A percentile compares a stretch with the other conserved stretches of the same genome.
phyloP scores from a whole-genome alignment of 805 yeast species.

The Brettanomyces anomalus region DNA sequence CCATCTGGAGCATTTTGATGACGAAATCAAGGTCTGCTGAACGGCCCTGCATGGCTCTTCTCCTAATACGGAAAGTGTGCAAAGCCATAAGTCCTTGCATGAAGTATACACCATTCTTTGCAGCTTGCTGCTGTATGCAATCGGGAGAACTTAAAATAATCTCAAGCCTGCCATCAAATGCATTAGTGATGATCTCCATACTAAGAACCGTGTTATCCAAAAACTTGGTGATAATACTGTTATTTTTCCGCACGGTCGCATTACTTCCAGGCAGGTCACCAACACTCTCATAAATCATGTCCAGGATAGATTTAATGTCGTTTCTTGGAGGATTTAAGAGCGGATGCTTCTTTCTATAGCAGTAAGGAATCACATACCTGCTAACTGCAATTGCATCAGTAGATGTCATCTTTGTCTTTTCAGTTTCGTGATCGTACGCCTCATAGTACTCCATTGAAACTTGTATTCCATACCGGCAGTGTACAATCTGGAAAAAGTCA shows the following conservation, averaged over 20 bases:
- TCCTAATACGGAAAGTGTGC: slow-evolving; percentile 60
- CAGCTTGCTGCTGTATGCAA: slow-evolving; percentile 27
- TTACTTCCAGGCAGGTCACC: slow-evolving; percentile 52
- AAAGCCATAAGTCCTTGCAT: slow-evolving; percentile 60
- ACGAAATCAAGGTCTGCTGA: slow-evolving; percentile 75
- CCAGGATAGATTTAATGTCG: slow-evolving; percentile 67
- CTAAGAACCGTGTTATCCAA: slow-evolving; percentile 37
- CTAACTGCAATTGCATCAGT: slow-evolving; percentile 28
- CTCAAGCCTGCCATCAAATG: slow-evolving; percentile 41
- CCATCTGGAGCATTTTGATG: slow-evolving; percentile 53
- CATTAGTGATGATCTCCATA: slow-evolving; percentile 34
- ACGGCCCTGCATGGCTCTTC: slow-evolving; percentile 71
- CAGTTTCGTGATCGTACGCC: slow-evolving; percentile 59
- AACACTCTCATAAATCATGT: slow-evolving; percentile 57
- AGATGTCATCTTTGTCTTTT: slow-evolving; percentile 29
- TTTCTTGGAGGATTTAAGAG: slow-evolving; percentile 50
- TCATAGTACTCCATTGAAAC: slow-evolving; percentile 50
- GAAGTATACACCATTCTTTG: slow-evolving; percentile 53
- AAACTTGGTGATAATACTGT: slow-evolving; percentile 34
- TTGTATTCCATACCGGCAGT: slow-evolving; percentile 67
- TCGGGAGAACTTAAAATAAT: slow-evolving; percentile 21
- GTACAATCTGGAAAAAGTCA: slow-evolving; percentile 67
- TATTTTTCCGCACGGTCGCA: slow-evolving; percentile 36
- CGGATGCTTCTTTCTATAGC: slow-evolving; percentile 51
- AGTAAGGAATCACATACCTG: slow-evolving; percentile 42